Conservation (phyloP, 768 basidiomycete species). For the Termitomyces sp. region DNA sequence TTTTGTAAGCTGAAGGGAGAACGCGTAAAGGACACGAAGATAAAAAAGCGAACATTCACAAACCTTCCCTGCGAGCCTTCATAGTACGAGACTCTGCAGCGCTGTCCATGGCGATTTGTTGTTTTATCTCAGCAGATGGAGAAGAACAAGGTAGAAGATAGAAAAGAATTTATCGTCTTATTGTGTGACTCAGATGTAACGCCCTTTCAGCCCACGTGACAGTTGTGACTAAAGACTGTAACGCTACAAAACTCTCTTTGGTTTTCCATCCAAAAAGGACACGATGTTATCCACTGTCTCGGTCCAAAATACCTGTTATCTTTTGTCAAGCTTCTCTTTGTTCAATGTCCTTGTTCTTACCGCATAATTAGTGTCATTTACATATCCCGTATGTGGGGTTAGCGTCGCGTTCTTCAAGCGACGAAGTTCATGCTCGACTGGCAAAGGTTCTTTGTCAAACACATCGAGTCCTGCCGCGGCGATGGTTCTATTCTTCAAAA, state of each 20-base stretch:
- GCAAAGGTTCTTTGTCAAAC: constrained; percentile 61
- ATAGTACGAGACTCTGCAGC: constrained; percentile 58
- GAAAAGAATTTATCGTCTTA: constrained; percentile 22
- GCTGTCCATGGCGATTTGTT: constrained; percentile 31
- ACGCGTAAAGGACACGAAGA: constrained; percentile 33
- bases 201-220: constrained; percentile 21
- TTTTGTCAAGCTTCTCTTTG: neutral
- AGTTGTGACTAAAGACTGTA: constrained; percentile 9
- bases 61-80: constrained; percentile 73
- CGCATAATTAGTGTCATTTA: constrained; percentile 45
- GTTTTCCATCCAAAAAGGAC: constrained; percentile 44
- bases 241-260: constrained; percentile 5
- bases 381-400: constrained; percentile 59
- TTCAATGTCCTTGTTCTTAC: constrained; percentile 19
- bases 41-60: constrained; percentile 20
- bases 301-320: constrained; percentile 40
- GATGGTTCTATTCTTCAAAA: constrained; percentile 39
- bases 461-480: constrained; percentile 63
- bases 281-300: constrained; percentile 56
- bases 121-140: constrained; percentile 16
- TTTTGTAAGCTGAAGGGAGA: constrained; percentile 70
- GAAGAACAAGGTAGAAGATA: constrained; percentile 23
- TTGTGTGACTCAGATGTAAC: constrained; percentile 23
- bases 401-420: constrained; percentile 48
- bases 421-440: constrained; percentile 49